Conservation (phyloP, 75 land plant genomes). For the Isoetes taiwanensis region DNA sequence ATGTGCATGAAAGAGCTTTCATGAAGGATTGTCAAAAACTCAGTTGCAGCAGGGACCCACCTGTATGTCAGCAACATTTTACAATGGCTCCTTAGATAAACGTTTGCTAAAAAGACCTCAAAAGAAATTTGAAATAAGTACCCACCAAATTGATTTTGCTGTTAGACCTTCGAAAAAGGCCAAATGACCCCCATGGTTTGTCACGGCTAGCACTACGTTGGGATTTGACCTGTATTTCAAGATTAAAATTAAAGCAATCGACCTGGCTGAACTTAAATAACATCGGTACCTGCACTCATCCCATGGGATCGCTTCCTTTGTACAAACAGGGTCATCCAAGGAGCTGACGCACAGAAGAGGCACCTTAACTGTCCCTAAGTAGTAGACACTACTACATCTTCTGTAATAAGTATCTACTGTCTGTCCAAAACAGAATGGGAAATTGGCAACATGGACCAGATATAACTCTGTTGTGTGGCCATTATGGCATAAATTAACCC, state of each 20-base stretch:
- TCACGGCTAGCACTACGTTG: conserved; percentile 70
- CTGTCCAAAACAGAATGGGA: conserved; percentile 24
- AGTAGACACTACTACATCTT: conserved; percentile 60
- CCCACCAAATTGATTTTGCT: conserved; percentile 57
- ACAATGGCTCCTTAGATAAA: too few relatives aligned
- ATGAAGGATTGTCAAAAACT: too few relatives aligned
- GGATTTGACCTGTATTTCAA: conserved; percentile 51
- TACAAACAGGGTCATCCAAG: conserved; percentile 94
- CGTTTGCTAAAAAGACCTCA: too few relatives aligned
- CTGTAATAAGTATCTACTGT: conserved; percentile 97
- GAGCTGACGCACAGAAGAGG: conserved; percentile 86
- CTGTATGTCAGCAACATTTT: too few relatives aligned
- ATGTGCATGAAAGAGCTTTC: too few relatives aligned
- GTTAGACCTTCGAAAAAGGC: conserved; percentile 79
- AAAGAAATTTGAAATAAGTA: too few relatives aligned
- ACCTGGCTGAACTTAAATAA: neutral
- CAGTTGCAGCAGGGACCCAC: too few relatives aligned
- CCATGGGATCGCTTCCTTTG: conserved; percentile 95
- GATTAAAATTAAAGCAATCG: neutral
- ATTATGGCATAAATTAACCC: too few relatives aligned
- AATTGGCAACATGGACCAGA: too few relatives aligned
- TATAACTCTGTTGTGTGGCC: too few relatives aligned
- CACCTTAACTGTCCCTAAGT: conserved; percentile 50
- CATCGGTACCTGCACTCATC: conserved; percentile 78
- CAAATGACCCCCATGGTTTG: conserved; percentile 86